Evolutionary conservation across 805 yeast species (phyloP), one percentile per base, ranked within the genome.

Genomic region (Saturnispora gosingensis): DNA sequence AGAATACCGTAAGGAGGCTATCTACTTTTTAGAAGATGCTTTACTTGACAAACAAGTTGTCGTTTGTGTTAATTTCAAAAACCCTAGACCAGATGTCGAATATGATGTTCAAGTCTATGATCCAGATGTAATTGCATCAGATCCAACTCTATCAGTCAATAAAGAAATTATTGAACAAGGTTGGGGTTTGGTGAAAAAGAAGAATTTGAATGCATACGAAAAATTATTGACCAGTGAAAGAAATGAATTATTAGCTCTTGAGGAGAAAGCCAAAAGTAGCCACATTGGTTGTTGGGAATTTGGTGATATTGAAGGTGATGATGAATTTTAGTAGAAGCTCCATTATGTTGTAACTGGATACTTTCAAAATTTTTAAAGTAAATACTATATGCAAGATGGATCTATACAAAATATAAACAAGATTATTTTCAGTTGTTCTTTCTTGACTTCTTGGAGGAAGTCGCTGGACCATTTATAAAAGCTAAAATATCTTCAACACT

Each of bases 221-320:
- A 59, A 50, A 22, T 53, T 63, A 7, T 66, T 73, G 46, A 55
- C 57, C 2, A 53, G 66, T 38, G 76, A 73, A 50, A 70, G 68
- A 45, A 69, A 69, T 32, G 68, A 63, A 7, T 64, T 81, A 49
- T 52, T 69, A 46, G 65, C 61, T 32, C 69, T 72, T 3, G 83
- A 84, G 64, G 53, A 58, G 18, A 59, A 56, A 6, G 88, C 88
- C 28, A 77, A 73, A 61, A 49, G 65, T 16, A 65, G 59, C 32
- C 81, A 79, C 54, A 60, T 67, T 20, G 89, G 89, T 4, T 82
- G 86, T 62, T 84, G 90, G 90, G 80, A 81, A 66, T 81, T 77
- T 58, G 90, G 90, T 48, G 88, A 84, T 61, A 76, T 85, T 36
- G 76, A 82, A 38, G 80, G 72, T 50, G 83, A 79, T 51, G 84